These are phyloP conservation scores for Zygoascus sp. DNA, from an alignment of 1,139 yeast species.

Conservation along the genomic window DNA sequence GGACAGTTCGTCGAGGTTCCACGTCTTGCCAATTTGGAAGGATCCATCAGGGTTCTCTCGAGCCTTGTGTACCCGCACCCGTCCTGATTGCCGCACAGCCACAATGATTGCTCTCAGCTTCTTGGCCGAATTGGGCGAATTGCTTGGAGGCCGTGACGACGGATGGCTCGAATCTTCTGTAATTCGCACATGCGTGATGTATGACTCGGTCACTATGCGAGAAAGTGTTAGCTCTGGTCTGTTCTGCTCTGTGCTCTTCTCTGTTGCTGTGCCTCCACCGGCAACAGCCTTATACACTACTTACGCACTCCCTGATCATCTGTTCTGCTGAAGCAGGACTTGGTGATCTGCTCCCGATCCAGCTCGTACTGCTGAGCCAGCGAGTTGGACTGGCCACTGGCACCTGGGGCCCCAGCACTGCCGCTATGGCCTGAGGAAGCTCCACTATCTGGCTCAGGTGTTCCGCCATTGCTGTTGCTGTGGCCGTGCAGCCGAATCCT, in stretches of 20 bases:
- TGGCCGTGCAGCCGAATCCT: conserved; percentile 6
- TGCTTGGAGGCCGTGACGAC: conserved; percentile 29
- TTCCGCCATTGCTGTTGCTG: conserved; percentile 1
- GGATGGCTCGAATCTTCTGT: conserved; percentile 29
- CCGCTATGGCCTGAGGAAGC: neutral
- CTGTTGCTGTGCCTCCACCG: no score
- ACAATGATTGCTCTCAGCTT: conserved; percentile 39
- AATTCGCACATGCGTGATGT: conserved; percentile 57
- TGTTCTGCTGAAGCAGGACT: conserved; percentile 21
- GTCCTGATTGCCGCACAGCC: conserved; percentile 52
- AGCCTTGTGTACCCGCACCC: conserved; percentile 79
- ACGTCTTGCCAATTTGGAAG: conserved; percentile 88
- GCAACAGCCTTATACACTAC: no score
- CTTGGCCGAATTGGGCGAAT: conserved; percentile 25
- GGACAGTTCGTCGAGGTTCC: conserved; percentile 76
- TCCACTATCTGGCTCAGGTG: neutral
- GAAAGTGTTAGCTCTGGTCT: no score
- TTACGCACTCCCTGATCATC: conserved; percentile 21
- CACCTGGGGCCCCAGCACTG: neutral
- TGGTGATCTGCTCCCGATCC: conserved; percentile 20
- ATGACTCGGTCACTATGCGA: conserved; percentile 40
- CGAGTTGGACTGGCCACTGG: neutral
- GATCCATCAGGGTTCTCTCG: conserved; percentile 69
- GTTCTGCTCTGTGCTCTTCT: no score
- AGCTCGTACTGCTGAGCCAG: conserved; percentile 16